These are phyloP conservation scores for Castanea sativa DNA, from an alignment of 306 rosid species.

Conservation along the genomic window DNA sequence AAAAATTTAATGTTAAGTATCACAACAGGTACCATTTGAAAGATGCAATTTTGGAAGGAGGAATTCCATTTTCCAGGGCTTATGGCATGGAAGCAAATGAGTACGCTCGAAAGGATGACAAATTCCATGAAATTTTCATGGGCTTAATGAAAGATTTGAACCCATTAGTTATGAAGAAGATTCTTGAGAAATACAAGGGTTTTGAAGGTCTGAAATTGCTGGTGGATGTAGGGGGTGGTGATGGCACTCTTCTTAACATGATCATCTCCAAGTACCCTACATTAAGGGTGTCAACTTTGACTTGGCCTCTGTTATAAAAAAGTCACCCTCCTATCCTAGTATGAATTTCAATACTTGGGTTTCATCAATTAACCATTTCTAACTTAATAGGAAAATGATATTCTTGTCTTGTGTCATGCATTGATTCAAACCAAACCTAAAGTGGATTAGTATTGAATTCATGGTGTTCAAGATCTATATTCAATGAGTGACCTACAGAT, in stretches of 20 bases:
- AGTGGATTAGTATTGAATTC: too few relatives aligned
- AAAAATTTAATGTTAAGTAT: background rate
- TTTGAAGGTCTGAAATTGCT: conserved; percentile 26
- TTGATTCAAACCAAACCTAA: too few relatives aligned
- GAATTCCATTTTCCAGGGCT: conserved; percentile 16
- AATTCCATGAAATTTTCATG: conserved; percentile 7
- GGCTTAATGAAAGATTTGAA: conserved; percentile 20
- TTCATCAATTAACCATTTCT: background rate
- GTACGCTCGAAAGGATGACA: conserved; percentile 12
- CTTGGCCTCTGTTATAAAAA: conserved; percentile 16
- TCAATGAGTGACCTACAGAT: too few relatives aligned
- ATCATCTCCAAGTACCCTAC: conserved; percentile 29
- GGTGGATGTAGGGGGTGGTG: conserved; percentile 28
- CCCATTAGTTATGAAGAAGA: conserved; percentile 2
- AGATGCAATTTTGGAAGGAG: conserved; percentile 30
- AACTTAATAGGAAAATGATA: background rate
- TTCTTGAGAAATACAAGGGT: conserved; percentile 10
- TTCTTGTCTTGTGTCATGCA: background rate
- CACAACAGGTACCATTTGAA: conserved; percentile 21
- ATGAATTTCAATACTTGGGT: background rate
- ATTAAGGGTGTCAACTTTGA: conserved; percentile 32
- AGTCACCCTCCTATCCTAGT: conserved; percentile 17
- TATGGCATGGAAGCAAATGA: conserved; percentile 13
- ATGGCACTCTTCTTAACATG: conserved; percentile 20
- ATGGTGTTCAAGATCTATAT: too few relatives aligned